A percentile compares a stretch with the other conserved stretches of the same genome.
Evolutionary conservation across 768 basidiomycete species (phyloP).

Genomic region (Russula vinacea): DNA sequence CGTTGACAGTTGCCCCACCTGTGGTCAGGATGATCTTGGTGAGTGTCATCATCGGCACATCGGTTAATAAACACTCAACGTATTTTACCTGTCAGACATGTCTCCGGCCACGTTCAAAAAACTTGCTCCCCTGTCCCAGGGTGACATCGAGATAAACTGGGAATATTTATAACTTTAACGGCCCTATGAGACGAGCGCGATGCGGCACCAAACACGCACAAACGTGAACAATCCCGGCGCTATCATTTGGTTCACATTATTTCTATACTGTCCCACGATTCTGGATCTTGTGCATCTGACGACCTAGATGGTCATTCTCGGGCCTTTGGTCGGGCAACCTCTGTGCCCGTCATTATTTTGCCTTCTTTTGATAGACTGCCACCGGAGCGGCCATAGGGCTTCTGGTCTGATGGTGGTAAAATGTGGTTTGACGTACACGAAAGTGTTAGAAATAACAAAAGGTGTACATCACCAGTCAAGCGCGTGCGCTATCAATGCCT

Average conservation of each 20-base stretch:
- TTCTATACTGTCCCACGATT: neutral
- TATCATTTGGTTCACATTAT: conserved; percentile 2
- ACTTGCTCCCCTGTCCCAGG: conserved; percentile 3
- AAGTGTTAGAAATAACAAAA: too few species aligned
- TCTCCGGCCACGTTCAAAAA: conserved; percentile 16
- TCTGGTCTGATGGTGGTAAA: too few species aligned
- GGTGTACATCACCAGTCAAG: too few species aligned
- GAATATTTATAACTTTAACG: neutral
- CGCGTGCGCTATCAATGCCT: too few species aligned
- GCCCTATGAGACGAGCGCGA: conserved; percentile 5
- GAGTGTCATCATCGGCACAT: neutral
- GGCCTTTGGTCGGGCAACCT: conserved; percentile 17
- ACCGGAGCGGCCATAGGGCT: too few species aligned
- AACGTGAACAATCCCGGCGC: neutral
- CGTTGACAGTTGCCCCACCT: conserved; percentile 24
- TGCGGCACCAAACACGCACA: neutral
- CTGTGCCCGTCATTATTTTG: conserved; percentile 11
- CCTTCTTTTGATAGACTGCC: too few species aligned
- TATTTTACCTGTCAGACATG: conserved; percentile 18
- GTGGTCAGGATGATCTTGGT: conserved; percentile 25
- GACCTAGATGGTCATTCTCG: conserved; percentile 4
- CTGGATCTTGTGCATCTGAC: neutral
- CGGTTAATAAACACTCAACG: neutral
- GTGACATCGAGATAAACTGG: conserved; percentile 15
- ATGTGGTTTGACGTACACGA: too few species aligned